Conservation (phyloP, 768 basidiomycete genomes). For the Russula sp. region DNA sequence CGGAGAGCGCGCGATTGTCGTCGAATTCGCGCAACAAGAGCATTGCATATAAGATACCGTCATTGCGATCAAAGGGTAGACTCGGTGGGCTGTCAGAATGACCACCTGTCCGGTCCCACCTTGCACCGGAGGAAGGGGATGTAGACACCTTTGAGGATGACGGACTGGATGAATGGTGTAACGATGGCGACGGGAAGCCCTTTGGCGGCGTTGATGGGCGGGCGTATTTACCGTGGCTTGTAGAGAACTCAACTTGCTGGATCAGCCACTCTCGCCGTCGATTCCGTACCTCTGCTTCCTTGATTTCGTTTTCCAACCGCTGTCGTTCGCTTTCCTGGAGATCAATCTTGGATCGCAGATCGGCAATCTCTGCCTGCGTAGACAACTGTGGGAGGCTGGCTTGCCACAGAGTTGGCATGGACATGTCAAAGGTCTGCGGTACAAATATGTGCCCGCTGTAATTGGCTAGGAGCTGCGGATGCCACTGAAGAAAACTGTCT, state of each 20-base stretch:
- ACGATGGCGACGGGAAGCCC: too few species aligned
- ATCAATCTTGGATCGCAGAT: constrained; percentile 12
- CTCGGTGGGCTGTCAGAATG: background rate
- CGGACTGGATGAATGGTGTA: too few species aligned
- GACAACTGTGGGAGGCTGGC: constrained; percentile 41
- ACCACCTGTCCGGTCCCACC: background rate
- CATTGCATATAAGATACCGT: constrained; percentile 24
- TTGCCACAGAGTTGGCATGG: constrained; percentile 25
- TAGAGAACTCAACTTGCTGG: too few species aligned
- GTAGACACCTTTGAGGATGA: too few species aligned
- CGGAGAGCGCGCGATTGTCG: constrained; percentile 30
- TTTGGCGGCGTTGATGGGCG: too few species aligned
- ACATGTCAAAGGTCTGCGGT: constrained; percentile 25
- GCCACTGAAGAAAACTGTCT: constrained; percentile 49
- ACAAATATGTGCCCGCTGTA: constrained; percentile 53
- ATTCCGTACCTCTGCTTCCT: too few species aligned
- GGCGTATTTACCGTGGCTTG: too few species aligned
- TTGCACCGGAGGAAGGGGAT: background rate
- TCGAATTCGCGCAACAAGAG: constrained; percentile 34
- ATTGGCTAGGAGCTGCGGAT: constrained; percentile 53
- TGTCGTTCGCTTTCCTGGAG: constrained; percentile 21
- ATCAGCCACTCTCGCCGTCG: too few species aligned
- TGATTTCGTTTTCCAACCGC: constrained; percentile 1
- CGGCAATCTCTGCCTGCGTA: constrained; percentile 33
- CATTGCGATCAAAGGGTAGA: constrained; percentile 18